Conservation (phyloP, 2,329 filamentous ascomycete species). For the Colletotrichum tropicale region DNA sequence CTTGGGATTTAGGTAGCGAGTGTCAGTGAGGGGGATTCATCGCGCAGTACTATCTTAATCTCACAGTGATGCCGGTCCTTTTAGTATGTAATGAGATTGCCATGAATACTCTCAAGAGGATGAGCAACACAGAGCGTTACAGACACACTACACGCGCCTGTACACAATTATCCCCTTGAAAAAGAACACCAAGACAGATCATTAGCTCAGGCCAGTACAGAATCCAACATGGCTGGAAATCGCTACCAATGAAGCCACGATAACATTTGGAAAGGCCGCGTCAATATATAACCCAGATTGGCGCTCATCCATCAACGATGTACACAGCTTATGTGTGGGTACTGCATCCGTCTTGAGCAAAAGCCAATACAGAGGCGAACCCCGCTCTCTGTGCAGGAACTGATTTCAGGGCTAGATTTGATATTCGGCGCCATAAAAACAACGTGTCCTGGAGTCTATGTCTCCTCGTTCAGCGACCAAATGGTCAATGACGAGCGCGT, state of each 20-base stretch:
- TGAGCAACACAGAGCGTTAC: too few species aligned
- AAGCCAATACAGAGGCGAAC: not conserved
- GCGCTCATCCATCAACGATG: not conserved
- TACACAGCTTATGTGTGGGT: not conserved
- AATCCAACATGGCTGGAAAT: too few species aligned
- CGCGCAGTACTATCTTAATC: too few species aligned
- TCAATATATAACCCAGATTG: not conserved
- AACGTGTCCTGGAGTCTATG: not conserved
- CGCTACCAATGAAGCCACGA: not conserved
- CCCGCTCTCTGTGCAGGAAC: not conserved
- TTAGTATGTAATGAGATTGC: too few species aligned
- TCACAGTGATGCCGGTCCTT: too few species aligned
- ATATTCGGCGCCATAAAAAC: rapidly evolving
- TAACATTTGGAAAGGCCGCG: not conserved
- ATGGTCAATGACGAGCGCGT: rapidly evolving
- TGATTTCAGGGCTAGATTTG: not conserved
- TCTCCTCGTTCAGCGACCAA: not conserved
- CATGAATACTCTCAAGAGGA: too few species aligned
- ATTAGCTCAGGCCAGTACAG: too few species aligned
- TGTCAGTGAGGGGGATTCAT: too few species aligned
- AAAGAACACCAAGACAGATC: too few species aligned
- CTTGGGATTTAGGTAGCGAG: too few species aligned
- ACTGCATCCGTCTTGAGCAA: not conserved
- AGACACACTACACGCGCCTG: too few species aligned
- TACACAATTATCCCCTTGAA: too few species aligned